phyloP scores from a whole-genome alignment of 495 filamentous ascomycete genomes.

The Chaetomium cochliodes region DNA sequence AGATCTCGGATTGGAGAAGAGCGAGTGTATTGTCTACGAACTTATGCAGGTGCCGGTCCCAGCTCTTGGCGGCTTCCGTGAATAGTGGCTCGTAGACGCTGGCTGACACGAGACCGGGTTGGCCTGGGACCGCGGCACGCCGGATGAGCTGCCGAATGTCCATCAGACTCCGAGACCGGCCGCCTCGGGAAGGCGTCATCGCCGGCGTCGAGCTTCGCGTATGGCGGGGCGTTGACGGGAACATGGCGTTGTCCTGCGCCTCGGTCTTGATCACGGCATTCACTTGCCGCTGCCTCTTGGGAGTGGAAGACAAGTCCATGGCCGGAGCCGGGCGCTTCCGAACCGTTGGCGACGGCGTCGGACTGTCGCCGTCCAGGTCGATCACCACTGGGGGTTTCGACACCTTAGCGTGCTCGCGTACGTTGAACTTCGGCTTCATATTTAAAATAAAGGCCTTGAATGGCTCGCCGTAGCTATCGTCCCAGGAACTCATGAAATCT shows the following conservation, averaged over 20 bases:
- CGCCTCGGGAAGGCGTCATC: not conserved
- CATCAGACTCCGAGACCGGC: conserved; percentile 24
- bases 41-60: conserved; percentile 35
- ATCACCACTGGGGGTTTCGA: conserved; percentile 24
- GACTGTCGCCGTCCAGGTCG: conserved; percentile 30
- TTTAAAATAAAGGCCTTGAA: conserved; percentile 40
- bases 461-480: conserved; percentile 31
- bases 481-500: conserved; percentile 33
- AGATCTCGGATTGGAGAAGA: conserved; percentile 34
- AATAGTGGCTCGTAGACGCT: conserved; percentile 45
- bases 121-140: conserved; percentile 42
- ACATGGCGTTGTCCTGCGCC: conserved; percentile 1
- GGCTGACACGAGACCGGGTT: conserved; percentile 44
- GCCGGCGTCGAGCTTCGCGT: not conserved
- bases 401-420: conserved; percentile 25
- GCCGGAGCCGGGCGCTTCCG: conserved; percentile 19
- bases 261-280: conserved; percentile 28
- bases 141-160: conserved; percentile 42
- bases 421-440: conserved; percentile 46
- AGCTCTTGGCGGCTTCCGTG: conserved; percentile 38
- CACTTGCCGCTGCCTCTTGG: conserved; percentile 26
- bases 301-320: conserved; percentile 4
- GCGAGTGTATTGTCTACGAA: conserved; percentile 41
- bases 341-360: conserved; percentile 26
- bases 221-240: conserved; percentile 15